Conservation (phyloP, 140 eudicot species). For the Cichorium intybus region DNA sequence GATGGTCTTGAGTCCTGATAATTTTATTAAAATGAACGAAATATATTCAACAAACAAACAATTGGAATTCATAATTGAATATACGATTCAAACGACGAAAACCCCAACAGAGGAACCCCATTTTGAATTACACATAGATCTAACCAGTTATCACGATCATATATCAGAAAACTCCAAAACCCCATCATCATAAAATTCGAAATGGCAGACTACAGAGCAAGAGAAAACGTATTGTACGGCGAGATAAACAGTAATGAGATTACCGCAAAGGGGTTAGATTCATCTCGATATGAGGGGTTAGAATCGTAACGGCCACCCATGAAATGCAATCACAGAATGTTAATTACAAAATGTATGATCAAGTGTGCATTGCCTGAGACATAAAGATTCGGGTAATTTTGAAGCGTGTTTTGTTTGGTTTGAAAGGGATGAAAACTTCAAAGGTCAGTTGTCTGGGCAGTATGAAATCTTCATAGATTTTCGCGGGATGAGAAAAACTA, state of each 20-base stretch:
- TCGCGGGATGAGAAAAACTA: constrained; percentile 7
- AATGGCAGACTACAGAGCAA: not conserved
- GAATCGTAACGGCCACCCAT: constrained; percentile 6
- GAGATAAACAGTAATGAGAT: not conserved
- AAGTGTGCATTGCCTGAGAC: not conserved
- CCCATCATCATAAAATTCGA: not conserved
- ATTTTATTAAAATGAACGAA: not conserved
- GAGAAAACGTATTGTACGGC: not conserved
- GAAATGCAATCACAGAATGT: not conserved
- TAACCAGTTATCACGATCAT: no score
- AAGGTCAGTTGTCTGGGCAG: not conserved
- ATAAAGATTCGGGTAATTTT: not conserved
- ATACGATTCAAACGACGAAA: not conserved
- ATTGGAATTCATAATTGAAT: not conserved
- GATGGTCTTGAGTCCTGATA: constrained; percentile 1
- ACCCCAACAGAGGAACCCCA: not conserved
- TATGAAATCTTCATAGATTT: constrained; percentile 9
- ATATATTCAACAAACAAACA: not conserved
- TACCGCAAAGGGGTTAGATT: constrained; percentile 1
- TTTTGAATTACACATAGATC: not conserved
- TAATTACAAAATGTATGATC: not conserved
- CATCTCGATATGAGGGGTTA: constrained; percentile 2
- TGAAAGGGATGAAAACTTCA: not conserved
- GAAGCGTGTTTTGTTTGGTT: not conserved
- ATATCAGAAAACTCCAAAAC: not conserved